A percentile compares a stretch with the other conserved stretches of the same genome.
These are phyloP conservation scores for Naganishia liquefaciens DNA, from an alignment of 1,284 basidiomycete species.

Conservation along the genomic window DNA sequence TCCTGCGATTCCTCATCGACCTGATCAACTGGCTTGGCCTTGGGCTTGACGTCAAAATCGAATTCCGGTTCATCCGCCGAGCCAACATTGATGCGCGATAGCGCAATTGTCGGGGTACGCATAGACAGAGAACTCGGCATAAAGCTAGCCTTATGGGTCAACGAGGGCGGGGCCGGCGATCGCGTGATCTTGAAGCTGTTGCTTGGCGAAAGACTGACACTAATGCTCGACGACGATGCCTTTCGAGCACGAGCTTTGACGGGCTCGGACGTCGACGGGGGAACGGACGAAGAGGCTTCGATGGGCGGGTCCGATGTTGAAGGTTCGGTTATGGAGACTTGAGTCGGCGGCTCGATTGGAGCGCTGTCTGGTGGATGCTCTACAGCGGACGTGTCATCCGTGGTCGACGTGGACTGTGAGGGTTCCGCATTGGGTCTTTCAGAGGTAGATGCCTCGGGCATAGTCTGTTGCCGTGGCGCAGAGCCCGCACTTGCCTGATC, in stretches of 20 bases:
- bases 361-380: neutral
- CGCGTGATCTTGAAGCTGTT: conserved; percentile 7
- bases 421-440: neutral
- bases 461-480: no score
- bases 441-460: no score
- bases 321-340: neutral
- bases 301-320: neutral
- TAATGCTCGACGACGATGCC: conserved; percentile 24
- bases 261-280: conserved; percentile 1
- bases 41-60: conserved; percentile 21
- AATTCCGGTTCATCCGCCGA: conserved; percentile 21
- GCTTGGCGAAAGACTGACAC: conserved; percentile 21
- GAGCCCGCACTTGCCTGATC: neutral
- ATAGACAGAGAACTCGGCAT: conserved; percentile 20
- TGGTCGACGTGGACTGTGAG: neutral
- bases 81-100: conserved; percentile 25
- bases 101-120: conserved; percentile 21
- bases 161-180: conserved; percentile 7
- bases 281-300: neutral
- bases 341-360: neutral
- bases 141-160: conserved; percentile 22
- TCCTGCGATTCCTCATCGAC: neutral
- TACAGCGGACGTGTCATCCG: neutral
- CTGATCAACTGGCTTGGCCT: neutral
- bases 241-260: conserved; percentile 13